Percentiles rank a stretch among this genome's conserved stretches.
Evolutionary conservation across 2,329 filamentous ascomycete genomes (phyloP).

Genomic region (Fusarium longipes): DNA sequence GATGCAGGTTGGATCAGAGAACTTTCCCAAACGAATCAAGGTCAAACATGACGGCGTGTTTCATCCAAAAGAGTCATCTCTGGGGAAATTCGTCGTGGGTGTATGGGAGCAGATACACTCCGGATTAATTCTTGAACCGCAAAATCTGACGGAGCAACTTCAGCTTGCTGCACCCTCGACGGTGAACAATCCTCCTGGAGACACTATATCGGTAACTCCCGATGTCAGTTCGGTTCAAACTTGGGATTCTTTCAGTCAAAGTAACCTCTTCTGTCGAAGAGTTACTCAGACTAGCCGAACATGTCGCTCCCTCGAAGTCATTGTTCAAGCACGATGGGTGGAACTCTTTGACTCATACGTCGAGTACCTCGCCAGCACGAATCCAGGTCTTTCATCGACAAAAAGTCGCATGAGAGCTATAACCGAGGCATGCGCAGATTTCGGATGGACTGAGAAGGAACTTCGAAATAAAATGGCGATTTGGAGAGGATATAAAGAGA

Average conservation of each 20-base stretch:
- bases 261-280: not conserved
- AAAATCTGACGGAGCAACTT: not conserved
- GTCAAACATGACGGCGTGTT: not conserved
- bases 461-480: slow-evolving; percentile 5
- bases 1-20: not conserved
- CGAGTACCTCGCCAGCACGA: not conserved
- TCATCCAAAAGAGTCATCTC: not conserved
- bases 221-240: not conserved
- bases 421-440: not conserved
- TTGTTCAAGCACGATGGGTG: slow-evolving; percentile 4
- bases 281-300: not conserved
- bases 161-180: not conserved
- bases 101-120: slow-evolving; percentile 10
- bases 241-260: not conserved
- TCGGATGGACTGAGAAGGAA: slow-evolving; percentile 1
- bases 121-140: not conserved
- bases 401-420: not conserved
- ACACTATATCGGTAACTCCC: not conserved
- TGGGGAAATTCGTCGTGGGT: not conserved
- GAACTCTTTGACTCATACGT: slow-evolving; percentile 3
- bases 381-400: not conserved
- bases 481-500: slow-evolving; percentile 7
- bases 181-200: rapidly evolving
- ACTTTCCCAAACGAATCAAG: slow-evolving; percentile 5
- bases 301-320: not conserved